Evolutionary conservation across 2,329 filamentous ascomycete species (phyloP).

Genomic region (Fusarium sp.): DNA sequence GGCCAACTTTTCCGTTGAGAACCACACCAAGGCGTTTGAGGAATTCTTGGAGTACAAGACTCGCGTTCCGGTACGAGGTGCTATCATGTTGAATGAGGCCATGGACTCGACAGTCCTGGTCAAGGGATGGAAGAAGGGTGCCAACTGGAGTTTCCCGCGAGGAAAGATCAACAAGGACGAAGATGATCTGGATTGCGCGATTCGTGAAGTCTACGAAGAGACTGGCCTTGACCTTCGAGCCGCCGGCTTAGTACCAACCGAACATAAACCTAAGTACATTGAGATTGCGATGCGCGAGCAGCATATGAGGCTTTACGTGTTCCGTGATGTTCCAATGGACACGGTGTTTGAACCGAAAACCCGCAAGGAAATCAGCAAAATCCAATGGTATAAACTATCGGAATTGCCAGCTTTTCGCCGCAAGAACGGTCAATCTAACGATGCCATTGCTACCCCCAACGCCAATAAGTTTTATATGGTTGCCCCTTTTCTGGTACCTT

Average conservation of each 20-base stretch:
- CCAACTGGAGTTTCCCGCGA: constrained; percentile 95
- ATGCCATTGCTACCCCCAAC: constrained; percentile 68
- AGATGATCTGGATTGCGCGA: constrained; percentile 90
- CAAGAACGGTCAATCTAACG: constrained; percentile 69
- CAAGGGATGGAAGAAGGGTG: constrained; percentile 97
- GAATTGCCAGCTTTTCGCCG: constrained; percentile 87
- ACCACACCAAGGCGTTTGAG: constrained; percentile 86
- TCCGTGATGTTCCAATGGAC: constrained; percentile 87
- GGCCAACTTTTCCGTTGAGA: constrained; percentile 80
- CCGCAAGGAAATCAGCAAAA: constrained; percentile 97
- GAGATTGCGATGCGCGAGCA: constrained; percentile 92
- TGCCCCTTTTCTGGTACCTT: constrained; percentile 84
- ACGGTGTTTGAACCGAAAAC: constrained; percentile 90
- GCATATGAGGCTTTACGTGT: constrained; percentile 92
- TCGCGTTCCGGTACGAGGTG: constrained; percentile 90
- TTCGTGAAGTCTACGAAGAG: constrained; percentile 95
- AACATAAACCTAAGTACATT: constrained; percentile 82
- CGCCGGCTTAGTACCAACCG: constrained; percentile 80
- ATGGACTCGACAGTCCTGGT: constrained; percentile 96
- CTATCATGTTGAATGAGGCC: constrained; percentile 90
- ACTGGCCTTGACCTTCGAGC: constrained; percentile 86
- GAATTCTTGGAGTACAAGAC: constrained; percentile 96
- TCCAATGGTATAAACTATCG: constrained; percentile 91
- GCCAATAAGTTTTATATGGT: constrained; percentile 98
- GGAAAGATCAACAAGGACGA: constrained; percentile 99